Evolutionary conservation across 257 asterid species (phyloP), one percentile per base, ranked within the genome.

Genomic region (Oldenlandia corymbosa): DNA sequence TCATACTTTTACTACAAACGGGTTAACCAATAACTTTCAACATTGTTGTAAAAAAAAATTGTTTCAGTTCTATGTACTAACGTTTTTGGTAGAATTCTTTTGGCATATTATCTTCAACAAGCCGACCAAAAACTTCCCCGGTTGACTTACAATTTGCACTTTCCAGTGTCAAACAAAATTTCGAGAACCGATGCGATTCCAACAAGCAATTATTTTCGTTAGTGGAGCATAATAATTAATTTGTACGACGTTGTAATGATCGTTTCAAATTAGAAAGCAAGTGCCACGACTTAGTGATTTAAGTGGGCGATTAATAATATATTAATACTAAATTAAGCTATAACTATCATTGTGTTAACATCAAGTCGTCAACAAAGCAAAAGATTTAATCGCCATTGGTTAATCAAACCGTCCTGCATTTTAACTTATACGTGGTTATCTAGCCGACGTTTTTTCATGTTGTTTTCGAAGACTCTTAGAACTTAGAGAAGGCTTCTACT

Each of bases 391-490:
- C 20, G 5, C 47, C 39, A 66, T 66, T 66, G 71, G 71, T 2
- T 31, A 7, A 11, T 66, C 0, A 5, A 43, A 56, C 71, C 56
- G 71, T 42, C 71, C 64, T 1, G 0, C 2, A n/a, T 43, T 43
- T 26, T 49, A 60, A 13, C 36, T 23, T 52, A n/a, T 51, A 36
- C 21, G 30, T 36, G 23, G 0, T 26, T 32, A 23, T 23, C 14
- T 1, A 9, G 52, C 62, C 55, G 55, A 65, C 70, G 5, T 26
- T n/a, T n/a, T n/a, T n/a, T n/a, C n/a, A n/a, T n/a, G n/a, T n/a
- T n/a, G n/a, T n/a, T n/a, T n/a, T n/a, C n/a, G n/a, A n/a, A n/a
- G n/a, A n/a, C n/a, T n/a, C n/a, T n/a, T n/a, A n/a, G n/a, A n/a
- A n/a, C n/a, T n/a, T n/a, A n/a, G n/a, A n/a, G n/a, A n/a, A n/a